Percentiles rank a stretch among this genome's conserved stretches.
These are phyloP conservation scores for Rhododendron ovatum DNA, from an alignment of 148 eudicot species.

Conservation along the genomic window DNA sequence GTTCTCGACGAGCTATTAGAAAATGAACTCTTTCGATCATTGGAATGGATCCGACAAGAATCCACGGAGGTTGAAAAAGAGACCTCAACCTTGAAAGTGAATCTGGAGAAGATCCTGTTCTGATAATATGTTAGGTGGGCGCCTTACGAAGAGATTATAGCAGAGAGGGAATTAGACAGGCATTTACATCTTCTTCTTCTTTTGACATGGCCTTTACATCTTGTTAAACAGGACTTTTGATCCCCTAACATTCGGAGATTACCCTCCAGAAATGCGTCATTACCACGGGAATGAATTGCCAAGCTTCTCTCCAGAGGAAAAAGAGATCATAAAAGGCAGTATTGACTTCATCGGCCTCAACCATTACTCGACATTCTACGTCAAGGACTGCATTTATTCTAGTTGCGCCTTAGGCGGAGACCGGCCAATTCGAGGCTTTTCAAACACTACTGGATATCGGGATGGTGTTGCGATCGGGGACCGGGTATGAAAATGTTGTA, in stretches of 20 bases:
- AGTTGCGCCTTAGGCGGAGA: conserved; percentile 25
- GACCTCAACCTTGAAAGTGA: background rate
- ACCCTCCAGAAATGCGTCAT: conserved; percentile 60
- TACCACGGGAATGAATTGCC: conserved; percentile 50
- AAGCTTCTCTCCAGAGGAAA: conserved; percentile 49
- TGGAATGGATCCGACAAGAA: background rate
- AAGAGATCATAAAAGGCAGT: conserved; percentile 42
- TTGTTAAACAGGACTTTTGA: conserved; percentile 50
- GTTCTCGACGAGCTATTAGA: too few species aligned
- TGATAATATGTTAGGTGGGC: too few species aligned
- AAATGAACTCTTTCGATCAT: too few species aligned
- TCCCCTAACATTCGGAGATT: conserved; percentile 71
- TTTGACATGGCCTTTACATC: background rate
- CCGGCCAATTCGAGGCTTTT: conserved; percentile 55
- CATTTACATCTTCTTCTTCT: background rate
- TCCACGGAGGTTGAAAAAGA: background rate
- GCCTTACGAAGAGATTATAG: too few species aligned
- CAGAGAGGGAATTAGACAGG: background rate
- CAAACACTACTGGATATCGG: conserved; percentile 19
- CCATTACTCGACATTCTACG: conserved; percentile 64
- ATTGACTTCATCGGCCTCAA: conserved; percentile 78
- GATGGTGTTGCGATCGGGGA: conserved; percentile 66
- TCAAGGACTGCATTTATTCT: conserved; percentile 53
- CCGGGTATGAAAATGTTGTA: conserved; percentile 24
- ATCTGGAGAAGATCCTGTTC: background rate